Evolutionary conservation across 306 rosid genomes (phyloP), one percentile per base, ranked within the genome.

Genomic region (Myrica gale): DNA sequence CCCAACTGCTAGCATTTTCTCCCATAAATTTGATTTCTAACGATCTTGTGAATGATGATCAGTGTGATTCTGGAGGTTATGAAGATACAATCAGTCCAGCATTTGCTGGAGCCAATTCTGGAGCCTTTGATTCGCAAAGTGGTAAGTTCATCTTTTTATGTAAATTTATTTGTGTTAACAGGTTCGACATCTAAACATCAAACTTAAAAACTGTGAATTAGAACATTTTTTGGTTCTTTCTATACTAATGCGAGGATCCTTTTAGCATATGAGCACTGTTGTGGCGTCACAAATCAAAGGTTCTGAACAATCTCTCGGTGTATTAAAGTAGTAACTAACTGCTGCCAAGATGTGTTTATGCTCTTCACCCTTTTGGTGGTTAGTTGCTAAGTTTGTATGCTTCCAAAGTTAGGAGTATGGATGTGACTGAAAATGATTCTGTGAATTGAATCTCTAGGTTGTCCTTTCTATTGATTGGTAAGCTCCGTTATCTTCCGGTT

Each of bases 101-200:
- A 79, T 73, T 63, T 72, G 65, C 72, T 87, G 84, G 90, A 87
- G 84, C 88, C 88, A 16, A 67, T 74, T 74, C 76, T 80, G 7
- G 83, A 80, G 82, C 87, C 84, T 62, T 76, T 87, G 84, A 77
- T 87, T 78, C 90, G 90, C 42, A 83, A 75, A 82, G 90, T 87
- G 80, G 90, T 87, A 80, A 76, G 88, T 74, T 55, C 71, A 42
- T 47, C 15, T 47, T 47, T 47, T 47, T 10, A 2, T 9, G 15
- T 47, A 47, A 10, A 47, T 47, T 47, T 47, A 10, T 10, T 47
- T 32, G 37, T n/a, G 53, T 15, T 68, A n/a, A 43, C 23, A 44
- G 41, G 52, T 50, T 73, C 16, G 15, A 10, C 8, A 71, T 21
- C 3, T 52, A 4, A 55, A 16, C 54, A 26, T 52, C 44, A 52